Percentiles rank a stretch among this genome's conserved stretches.
These are phyloP conservation scores for Boletus rubescentipes DNA, from an alignment of 768 basidiomycete species.

Conservation along the genomic window DNA sequence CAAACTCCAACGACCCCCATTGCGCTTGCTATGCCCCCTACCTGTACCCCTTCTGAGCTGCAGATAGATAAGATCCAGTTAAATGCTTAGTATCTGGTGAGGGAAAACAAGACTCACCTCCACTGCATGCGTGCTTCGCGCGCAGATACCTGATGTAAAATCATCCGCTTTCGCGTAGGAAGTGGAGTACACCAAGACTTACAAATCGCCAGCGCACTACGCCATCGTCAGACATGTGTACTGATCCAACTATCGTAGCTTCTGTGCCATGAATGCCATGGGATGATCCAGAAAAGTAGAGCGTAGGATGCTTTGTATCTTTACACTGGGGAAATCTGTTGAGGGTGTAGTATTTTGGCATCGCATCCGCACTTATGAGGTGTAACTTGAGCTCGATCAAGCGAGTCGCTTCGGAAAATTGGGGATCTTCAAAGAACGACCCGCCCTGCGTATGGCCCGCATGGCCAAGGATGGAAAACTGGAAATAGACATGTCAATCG, in stretches of 20 bases:
- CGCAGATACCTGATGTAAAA: slow-evolving; percentile 45
- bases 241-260: slow-evolving; percentile 48
- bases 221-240: slow-evolving; percentile 46
- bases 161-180: slow-evolving; percentile 7
- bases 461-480: slow-evolving; percentile 26
- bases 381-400: slow-evolving; percentile 57
- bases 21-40: slow-evolving; percentile 64
- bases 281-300: slow-evolving; percentile 49
- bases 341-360: slow-evolving; percentile 19
- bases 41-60: slow-evolving; percentile 67
- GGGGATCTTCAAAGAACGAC: slow-evolving; percentile 49
- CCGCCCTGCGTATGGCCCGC: slow-evolving; percentile 14
- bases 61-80: not conserved
- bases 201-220: slow-evolving; percentile 61
- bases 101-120: slow-evolving; percentile 44
- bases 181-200: slow-evolving; percentile 28
- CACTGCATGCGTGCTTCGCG: slow-evolving; percentile 55
- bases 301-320: slow-evolving; percentile 37
- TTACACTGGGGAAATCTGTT: slow-evolving; percentile 23
- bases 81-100: not conserved
- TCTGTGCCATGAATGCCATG: slow-evolving; percentile 42
- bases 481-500: not conserved
- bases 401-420: slow-evolving; percentile 64
- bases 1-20: slow-evolving; percentile 68
- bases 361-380: slow-evolving; percentile 37